Evolutionary conservation across 176 grass and related monocot genomes (phyloP), one percentile per base, ranked within the genome.

Genomic region (Saccharum officinarum): DNA sequence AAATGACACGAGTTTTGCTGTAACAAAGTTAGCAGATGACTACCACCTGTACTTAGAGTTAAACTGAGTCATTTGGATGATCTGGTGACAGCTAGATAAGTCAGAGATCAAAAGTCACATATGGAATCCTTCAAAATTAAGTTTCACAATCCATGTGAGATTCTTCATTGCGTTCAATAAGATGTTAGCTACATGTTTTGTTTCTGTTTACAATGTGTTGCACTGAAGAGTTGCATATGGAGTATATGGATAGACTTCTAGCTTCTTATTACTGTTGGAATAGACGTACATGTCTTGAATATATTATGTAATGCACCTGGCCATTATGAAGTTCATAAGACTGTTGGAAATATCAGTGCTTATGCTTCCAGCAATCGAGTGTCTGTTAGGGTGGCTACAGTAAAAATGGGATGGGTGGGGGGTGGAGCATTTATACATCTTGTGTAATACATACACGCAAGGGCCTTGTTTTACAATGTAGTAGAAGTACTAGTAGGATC

Each of bases 191-290:
- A 40, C 73, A 41, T 41, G 20, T 28, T 0, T 13, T 47, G 10
- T 40, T 71, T 1, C 33, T 31, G 36, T 62, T 78, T 65, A 63
- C 10, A 13, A 7, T 20, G 0, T 49, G 14, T 31, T 10, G n/a
- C 28, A 46, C 65, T 52, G 49, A 26, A 63, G 30, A 71, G 12
- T 61, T 30, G 1, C 20, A 4, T 39, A 61, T 0, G 1, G 22
- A n/a, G n/a, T n/a, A n/a, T n/a, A n/a, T n/a, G 17, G 28, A 49
- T 8, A 46, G 6, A 37, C 4, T 60, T 80, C 47, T 75, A 76
- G 49, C 18, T 79, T 73, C 12, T n/a, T n/a, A n/a, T 83, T 88
- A 8, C 25, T 62, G 2, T 25, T n/a, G 36, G 63, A 73, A 66
- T 20, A 66, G 17, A 63, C 25, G 5, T 23, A 3, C 3, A 1